Evolutionary conservation across 495 filamentous ascomycete species (phyloP).

Genomic region (Chlorociboria aeruginascens): DNA sequence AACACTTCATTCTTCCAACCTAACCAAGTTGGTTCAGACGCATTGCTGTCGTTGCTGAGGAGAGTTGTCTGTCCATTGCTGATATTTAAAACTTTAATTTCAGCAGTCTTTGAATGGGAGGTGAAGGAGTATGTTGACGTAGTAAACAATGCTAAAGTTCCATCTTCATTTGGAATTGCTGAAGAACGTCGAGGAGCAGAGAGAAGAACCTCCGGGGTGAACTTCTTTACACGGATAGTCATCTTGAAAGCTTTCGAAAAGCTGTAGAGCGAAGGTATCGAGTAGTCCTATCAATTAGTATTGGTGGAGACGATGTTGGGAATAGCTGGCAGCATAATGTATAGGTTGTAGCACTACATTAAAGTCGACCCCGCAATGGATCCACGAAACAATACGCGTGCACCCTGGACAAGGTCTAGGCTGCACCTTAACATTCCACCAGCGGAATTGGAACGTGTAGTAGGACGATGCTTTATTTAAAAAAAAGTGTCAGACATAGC

Average conservation of each 20-base stretch:
- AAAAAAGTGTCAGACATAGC: no score
- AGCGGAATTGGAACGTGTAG: no score
- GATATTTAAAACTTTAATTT: conserved; percentile 68
- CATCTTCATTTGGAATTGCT: conserved; percentile 62
- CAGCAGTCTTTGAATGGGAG: conserved; percentile 57
- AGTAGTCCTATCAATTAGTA: not conserved
- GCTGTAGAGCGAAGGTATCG: not conserved
- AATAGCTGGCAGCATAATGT: not conserved
- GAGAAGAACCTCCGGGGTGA: conserved; percentile 74
- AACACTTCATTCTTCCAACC: conserved; percentile 49
- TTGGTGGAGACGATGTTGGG: not conserved
- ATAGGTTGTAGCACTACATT: no score
- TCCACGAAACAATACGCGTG: no score
- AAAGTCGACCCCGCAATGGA: no score
- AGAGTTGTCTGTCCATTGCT: conserved; percentile 51
- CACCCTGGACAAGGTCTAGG: no score
- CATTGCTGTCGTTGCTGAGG: conserved; percentile 49
- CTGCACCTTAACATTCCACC: no score
- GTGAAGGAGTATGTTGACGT: conserved; percentile 75
- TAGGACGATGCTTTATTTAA: no score
- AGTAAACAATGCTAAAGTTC: conserved; percentile 58
- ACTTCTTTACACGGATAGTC: conserved; percentile 55
- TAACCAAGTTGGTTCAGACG: conserved; percentile 69
- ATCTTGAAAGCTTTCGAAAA: conserved; percentile 26
- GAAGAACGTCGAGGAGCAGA: conserved; percentile 70